Conservation (phyloP, 306 rosid species). For the Vigna mungo region DNA sequence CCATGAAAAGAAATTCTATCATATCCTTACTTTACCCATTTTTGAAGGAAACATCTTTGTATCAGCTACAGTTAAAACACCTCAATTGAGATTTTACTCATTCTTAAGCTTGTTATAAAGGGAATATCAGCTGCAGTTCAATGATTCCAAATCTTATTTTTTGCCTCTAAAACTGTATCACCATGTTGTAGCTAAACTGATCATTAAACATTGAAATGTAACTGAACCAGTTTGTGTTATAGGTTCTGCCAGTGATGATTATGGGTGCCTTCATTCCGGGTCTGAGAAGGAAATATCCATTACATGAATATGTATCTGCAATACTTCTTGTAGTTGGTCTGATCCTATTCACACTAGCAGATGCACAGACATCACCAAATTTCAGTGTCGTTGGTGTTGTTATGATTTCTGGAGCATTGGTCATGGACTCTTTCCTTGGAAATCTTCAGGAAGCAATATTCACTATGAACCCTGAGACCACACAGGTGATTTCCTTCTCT, state of each 20-base stretch:
- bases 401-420: slow-evolving; percentile 90
- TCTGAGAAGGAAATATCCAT: slow-evolving; percentile 83
- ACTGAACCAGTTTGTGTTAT: slow-evolving; percentile 40
- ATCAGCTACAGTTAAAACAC: neutral
- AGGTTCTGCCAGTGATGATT: slow-evolving; percentile 98
- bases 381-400: slow-evolving; percentile 87
- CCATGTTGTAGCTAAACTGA: slow-evolving; percentile 28
- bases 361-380: slow-evolving; percentile 93
- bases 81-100: neutral
- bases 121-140: neutral
- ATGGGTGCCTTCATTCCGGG: slow-evolving; percentile 99
- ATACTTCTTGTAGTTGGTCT: slow-evolving; percentile 88
- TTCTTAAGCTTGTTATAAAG: too few relatives aligned
- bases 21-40: slow-evolving; percentile 30
- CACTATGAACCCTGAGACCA: slow-evolving; percentile 93
- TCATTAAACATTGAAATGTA: slow-evolving; percentile 12
- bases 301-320: slow-evolving; percentile 88
- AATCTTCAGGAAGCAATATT: slow-evolving; percentile 98
- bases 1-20: neutral
- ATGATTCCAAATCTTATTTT: neutral
- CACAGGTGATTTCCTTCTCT: slow-evolving; percentile 68
- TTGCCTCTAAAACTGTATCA: slow-evolving; percentile 17
- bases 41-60: slow-evolving; percentile 24
- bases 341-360: slow-evolving; percentile 97
- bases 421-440: slow-evolving; percentile 95